Evolutionary conservation across 805 yeast species (phyloP), one percentile per base, ranked within the genome.

Genomic region (Lachancea kluyveri): DNA sequence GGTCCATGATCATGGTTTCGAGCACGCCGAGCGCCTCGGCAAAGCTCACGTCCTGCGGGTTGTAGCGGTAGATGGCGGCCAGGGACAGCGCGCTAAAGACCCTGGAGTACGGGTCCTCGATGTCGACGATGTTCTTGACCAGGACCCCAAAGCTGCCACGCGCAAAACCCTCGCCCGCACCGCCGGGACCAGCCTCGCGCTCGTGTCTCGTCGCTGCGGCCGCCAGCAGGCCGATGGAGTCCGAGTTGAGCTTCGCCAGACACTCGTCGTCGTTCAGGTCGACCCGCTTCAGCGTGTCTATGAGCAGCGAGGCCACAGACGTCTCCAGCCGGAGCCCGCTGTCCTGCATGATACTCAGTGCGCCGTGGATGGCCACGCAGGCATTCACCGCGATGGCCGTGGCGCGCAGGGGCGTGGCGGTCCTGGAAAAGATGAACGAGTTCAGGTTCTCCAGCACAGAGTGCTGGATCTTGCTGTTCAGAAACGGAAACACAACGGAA

Each of bases 391-490:
- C 55, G 6, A 80, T 64, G 0, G 88, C 83, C 0, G 54, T 52
- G 11, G 55, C 51, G 21, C 68, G 57, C 6, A 61, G 47, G 2
- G 54, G 42, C 4, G 48, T 50, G 2, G 58, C 47, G 4, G 51
- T 42, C 33, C 67, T 58, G 17, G 73, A 64, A 28, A 71, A 61
- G 21, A 79, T 39, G 11, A 69, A 64, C 3, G 79, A 64, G 42
- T 87, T 70, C 40, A 92, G 57, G 33, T 78, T 83, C 47, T 90
- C 96, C 13, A 92, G 57, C n/a, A 92, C 66, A 1, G 96, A 86
- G 36, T 80, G 78, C 48, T 90, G 96, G 32, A 92, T 81, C 40
- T 85, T 83, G 4, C 74, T 59, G 6, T 88, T 74, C 43, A 90
- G 69, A 36, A 67, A 64, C 0, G 94, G 84, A 42, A 90, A 80